Conservation (phyloP, 2,329 filamentous ascomycete species). For the Metarhizium brunneum region DNA sequence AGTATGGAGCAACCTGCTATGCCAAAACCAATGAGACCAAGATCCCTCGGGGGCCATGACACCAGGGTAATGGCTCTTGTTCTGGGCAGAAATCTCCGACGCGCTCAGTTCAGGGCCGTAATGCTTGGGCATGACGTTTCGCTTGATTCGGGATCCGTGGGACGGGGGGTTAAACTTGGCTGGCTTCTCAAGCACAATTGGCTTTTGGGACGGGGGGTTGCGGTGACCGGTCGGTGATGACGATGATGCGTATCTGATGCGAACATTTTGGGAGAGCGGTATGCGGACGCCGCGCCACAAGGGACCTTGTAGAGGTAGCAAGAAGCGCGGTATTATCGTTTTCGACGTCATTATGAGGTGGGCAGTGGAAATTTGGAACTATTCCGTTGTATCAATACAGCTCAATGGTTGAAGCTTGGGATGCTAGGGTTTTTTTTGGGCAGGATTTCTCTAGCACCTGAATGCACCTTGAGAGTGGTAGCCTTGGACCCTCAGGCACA, state of each 20-base stretch:
- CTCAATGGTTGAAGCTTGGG: neutral
- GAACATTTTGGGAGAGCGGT: slow-evolving; percentile 24
- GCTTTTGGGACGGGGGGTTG: slow-evolving; percentile 33
- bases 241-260: slow-evolving; percentile 25
- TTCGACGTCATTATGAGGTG: slow-evolving; percentile 32
- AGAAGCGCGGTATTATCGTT: slow-evolving; percentile 54
- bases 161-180: slow-evolving; percentile 87
- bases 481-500: slow-evolving; percentile 7
- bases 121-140: slow-evolving; percentile 46
- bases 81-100: slow-evolving; percentile 57
- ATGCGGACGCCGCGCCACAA: slow-evolving; percentile 41
- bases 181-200: slow-evolving; percentile 73
- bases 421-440: neutral
- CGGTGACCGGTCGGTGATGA: slow-evolving; percentile 14
- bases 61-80: slow-evolving; percentile 69
- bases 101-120: slow-evolving; percentile 66
- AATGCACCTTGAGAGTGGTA: neutral
- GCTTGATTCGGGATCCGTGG: slow-evolving; percentile 62
- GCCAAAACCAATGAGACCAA: slow-evolving; percentile 77
- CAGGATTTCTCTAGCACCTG: no score
- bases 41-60: slow-evolving; percentile 80
- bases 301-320: slow-evolving; percentile 52
- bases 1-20: slow-evolving; percentile 66
- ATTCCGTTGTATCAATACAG: neutral
- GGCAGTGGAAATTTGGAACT: neutral